Evolutionary conservation across 2,329 filamentous ascomycete genomes (phyloP), one percentile per base, ranked within the genome.

Genomic region (Nemania abortiva): DNA sequence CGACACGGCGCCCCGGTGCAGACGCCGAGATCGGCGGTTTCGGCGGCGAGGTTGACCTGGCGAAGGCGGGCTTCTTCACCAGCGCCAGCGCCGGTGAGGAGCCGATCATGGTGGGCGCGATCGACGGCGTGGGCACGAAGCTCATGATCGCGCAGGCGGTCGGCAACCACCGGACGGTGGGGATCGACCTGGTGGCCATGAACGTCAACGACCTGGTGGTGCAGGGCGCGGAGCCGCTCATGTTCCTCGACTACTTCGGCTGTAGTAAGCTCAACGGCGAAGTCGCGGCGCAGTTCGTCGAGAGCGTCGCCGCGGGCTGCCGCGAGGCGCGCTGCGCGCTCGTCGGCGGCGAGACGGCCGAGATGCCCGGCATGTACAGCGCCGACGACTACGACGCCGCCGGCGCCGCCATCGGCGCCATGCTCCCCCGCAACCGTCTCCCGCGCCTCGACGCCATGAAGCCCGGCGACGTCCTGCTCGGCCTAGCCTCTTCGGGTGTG

Each of bases 161-260:
- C 84, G 88, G 90, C 75, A 94, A 97, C 82, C 96, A 98, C 82
- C 91, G 95, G 81, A 97, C 95, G 2, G 95, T 99, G 11, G 96
- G 96, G 69, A 94, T 99, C 75, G 96, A 99, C 79, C 88, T 99
- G 42, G 96, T 99, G 3, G 96, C 96, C 74, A 98, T 98, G 95
- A 98, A 98, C 81, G 96, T 98, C 79, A 99, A 99, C 81, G 96
- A 99, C 78, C 87, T 99, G 0, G 91, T 99, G 60, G 96, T 98
- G 9, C 95, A 98, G 83, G 96, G 96, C 63, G 96, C 96, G 13
- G 93, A 96, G 74, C 95, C 96, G 1, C 87, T 98, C 72, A 96
- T 96, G 86, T 98, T 99, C 87, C 90, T 98, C 71, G 96, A 99
- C 84, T 98, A 97, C 87, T 98, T 97, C 82, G 95, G 94, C 70